phyloP scores from a whole-genome alignment of 2,329 filamentous ascomycete species.

The Pleomassaria siparia region DNA sequence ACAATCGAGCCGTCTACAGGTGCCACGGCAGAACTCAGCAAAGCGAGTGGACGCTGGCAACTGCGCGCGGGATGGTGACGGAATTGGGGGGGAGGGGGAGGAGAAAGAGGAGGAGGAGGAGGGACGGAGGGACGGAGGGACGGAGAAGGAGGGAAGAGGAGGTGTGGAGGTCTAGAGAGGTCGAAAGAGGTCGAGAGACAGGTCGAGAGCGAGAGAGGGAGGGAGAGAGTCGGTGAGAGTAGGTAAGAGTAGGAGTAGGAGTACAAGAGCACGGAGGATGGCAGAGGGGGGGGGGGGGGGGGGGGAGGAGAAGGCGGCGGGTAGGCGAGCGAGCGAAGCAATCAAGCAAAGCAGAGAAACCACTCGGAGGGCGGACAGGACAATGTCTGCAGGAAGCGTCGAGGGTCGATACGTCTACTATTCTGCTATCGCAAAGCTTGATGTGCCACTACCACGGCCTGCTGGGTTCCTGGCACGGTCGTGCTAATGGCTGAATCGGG shows the following conservation, averaged over 20 bases:
- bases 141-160: not conserved
- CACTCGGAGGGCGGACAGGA: not conserved
- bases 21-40: conserved; percentile 10
- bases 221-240: too few relatives aligned
- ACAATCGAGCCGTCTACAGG: conserved; percentile 12
- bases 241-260: too few relatives aligned
- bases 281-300: not conserved
- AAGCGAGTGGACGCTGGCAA: conserved; percentile 7
- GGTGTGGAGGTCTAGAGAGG: conserved; percentile 1
- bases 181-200: not conserved
- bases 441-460: conserved; percentile 8
- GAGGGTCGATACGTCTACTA: conserved; percentile 12
- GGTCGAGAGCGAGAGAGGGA: too few relatives aligned
- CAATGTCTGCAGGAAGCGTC: not conserved
- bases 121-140: not conserved
- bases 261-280: too few relatives aligned
- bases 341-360: not conserved
- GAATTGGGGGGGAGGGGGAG: conserved; percentile 4
- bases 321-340: not conserved
- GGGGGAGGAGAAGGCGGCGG: not conserved
- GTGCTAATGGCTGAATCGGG: conserved; percentile 10
- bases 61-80: conserved; percentile 2
- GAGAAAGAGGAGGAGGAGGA: conserved; percentile 1
- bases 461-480: conserved; percentile 10
- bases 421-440: conserved; percentile 19